Base-by-base conservation (phyloP, 768 basidiomycete species). In the Boletus edulis region DNA sequence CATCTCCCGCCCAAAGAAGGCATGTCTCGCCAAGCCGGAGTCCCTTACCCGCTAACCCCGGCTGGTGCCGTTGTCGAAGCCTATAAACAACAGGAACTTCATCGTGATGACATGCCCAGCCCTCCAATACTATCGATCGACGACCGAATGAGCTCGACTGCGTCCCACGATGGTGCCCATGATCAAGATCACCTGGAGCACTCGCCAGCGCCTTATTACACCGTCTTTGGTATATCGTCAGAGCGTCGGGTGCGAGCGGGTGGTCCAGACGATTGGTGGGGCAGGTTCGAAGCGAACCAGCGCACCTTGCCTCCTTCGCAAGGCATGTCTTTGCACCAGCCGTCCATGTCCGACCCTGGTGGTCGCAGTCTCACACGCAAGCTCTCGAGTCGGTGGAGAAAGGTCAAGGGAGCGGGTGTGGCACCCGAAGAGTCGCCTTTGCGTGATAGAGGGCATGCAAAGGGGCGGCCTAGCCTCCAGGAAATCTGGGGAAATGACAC, bases 211-310 rank as follows among this genome's bases (percentile, higher is more conserved):
- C 81, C 82, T n/a, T 81, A 83, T 49, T 83, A 83, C 59, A 81
- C 83, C 4, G 77, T 84, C 15, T 76, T 83, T 54, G 83, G 83
- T 2, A 71, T 74, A 7, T 65, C 73, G 0, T 72, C 78, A 1
- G 81, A 74, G 1, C 74, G 73, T 9, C 68, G 78, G 7, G 72
- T 80, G 15, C 76, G 74, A 13, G 76, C 76, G 0, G 78, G 77
- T 0, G 73, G 75, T 11, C 72, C 75, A 0, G 74, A 74, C 11
- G 81, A 81, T 56, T 62, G 49, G 45, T 68, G 38, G 46, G 35
- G 41, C 27, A 48, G 14, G 41, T 18, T 42, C 41, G 56, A 59
- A 46, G 31, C 42, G 22, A 44, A 50, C 34, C 60, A 56, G 13
- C 38, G 9, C 12, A 34, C 47, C 10, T 20, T 47, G 38, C 34